Conservation (phyloP, 768 basidiomycete genomes). For the Lepiota subincarnata region DNA sequence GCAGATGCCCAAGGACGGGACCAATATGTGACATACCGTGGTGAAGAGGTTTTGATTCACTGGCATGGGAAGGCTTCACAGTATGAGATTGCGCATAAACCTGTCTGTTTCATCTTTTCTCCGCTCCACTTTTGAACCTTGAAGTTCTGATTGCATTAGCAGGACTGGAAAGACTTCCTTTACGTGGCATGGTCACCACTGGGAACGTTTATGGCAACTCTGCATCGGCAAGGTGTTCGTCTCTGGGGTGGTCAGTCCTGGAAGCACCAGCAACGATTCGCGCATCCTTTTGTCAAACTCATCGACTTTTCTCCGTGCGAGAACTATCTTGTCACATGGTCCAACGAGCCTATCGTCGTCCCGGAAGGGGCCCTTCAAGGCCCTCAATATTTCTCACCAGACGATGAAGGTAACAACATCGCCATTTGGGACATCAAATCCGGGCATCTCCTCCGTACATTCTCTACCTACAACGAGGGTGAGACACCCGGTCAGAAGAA, state of each 20-base stretch:
- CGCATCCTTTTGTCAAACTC: conserved; percentile 91
- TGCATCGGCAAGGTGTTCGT: conserved; percentile 93
- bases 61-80: conserved; percentile 94
- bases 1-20: conserved; percentile 90
- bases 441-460: conserved; percentile 87
- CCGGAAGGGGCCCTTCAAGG: conserved; percentile 79
- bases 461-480: conserved; percentile 60
- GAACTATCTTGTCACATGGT: conserved; percentile 96
- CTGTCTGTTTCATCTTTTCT: conserved; percentile 42
- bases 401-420: conserved; percentile 94
- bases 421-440: conserved; percentile 99
- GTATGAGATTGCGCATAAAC: conserved; percentile 75
- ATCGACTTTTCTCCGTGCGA: conserved; percentile 98
- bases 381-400: conserved; percentile 81
- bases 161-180: conserved; percentile 94
- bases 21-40: conserved; percentile 92
- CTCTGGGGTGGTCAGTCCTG: conserved; percentile 94
- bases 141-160: neutral
- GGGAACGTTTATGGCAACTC: conserved; percentile 91
- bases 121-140: conserved; percentile 13
- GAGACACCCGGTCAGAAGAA: conserved; percentile 62
- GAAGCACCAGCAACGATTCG: conserved; percentile 85
- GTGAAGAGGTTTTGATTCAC: conserved; percentile 83
- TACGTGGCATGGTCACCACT: conserved; percentile 97
- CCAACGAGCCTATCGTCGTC: conserved; percentile 86